Conservation (phyloP, 768 basidiomycete genomes). For the Tulasnella sp. region DNA sequence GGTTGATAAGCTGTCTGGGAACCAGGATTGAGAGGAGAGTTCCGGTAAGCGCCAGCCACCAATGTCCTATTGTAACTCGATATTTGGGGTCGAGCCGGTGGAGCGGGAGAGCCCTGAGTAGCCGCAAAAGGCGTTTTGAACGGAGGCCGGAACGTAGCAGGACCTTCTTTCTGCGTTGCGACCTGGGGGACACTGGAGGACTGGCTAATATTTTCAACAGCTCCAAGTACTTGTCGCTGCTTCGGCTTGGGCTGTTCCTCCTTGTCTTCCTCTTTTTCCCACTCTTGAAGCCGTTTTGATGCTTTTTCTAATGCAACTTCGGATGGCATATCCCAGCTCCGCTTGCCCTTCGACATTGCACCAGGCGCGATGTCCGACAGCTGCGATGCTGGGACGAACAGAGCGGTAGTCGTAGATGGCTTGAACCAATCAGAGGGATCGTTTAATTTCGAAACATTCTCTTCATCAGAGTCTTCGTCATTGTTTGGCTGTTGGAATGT, state of each 20-base stretch:
- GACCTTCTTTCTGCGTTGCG: no score
- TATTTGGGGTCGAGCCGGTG: not conserved
- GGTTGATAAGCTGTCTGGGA: not conserved
- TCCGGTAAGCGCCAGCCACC: no score
- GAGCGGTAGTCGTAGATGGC: conserved; percentile 3
- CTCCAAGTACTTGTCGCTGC: conserved; percentile 1
- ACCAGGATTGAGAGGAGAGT: conserved; percentile 12
- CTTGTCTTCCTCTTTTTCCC: conserved; percentile 1
- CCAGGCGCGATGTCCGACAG: not conserved
- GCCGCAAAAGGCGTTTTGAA: no score
- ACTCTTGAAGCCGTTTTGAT: not conserved
- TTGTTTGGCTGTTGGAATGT: not conserved
- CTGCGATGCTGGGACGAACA: conserved; percentile 9
- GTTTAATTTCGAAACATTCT: not conserved
- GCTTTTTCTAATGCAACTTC: conserved; percentile 6
- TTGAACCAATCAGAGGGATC: conserved; percentile 2
- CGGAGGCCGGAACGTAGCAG: no score
- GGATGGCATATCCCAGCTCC: not conserved
- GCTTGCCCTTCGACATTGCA: not conserved
- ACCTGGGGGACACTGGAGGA: no score
- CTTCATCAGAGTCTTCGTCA: not conserved
- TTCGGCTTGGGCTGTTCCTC: not conserved
- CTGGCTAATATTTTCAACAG: conserved; percentile 2
- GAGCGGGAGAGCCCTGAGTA: no score
- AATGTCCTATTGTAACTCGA: not conserved